Evolutionary conservation across 768 basidiomycete genomes (phyloP).

Genomic region (Termitomyces sp.): DNA sequence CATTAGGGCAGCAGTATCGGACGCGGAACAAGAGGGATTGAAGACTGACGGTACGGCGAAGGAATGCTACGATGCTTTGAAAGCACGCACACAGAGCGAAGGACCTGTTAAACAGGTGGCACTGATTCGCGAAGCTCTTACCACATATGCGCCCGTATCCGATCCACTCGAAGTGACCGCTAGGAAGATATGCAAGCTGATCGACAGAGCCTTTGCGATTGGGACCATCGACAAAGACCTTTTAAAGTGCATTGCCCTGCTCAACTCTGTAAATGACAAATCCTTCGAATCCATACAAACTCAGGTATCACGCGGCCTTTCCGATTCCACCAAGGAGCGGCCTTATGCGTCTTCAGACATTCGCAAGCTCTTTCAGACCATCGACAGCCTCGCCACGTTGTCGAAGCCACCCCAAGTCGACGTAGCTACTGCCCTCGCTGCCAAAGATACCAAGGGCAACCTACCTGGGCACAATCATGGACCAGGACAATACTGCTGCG

Average conservation of each 20-base stretch:
- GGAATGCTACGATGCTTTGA: neutral
- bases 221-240: neutral
- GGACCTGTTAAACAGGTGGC: neutral
- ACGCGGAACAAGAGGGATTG: neutral
- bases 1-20: neutral
- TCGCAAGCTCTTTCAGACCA: neutral
- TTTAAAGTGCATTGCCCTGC: neutral
- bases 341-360: neutral
- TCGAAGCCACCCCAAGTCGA: neutral
- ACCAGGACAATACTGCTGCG: neutral
- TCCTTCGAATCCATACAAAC: neutral
- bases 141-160: neutral
- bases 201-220: neutral
- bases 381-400: neutral
- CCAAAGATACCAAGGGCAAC: neutral
- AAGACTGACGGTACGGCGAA: neutral
- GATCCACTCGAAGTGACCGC: neutral
- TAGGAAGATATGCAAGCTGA: neutral
- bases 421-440: neutral
- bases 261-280: neutral
- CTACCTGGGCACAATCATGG: neutral
- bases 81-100: neutral
- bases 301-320: neutral
- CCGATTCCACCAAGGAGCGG: neutral
- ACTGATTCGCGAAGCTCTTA: neutral